Conservation (phyloP, 2,329 filamentous ascomycete genomes). For the Trichoderma citrinoviride region DNA sequence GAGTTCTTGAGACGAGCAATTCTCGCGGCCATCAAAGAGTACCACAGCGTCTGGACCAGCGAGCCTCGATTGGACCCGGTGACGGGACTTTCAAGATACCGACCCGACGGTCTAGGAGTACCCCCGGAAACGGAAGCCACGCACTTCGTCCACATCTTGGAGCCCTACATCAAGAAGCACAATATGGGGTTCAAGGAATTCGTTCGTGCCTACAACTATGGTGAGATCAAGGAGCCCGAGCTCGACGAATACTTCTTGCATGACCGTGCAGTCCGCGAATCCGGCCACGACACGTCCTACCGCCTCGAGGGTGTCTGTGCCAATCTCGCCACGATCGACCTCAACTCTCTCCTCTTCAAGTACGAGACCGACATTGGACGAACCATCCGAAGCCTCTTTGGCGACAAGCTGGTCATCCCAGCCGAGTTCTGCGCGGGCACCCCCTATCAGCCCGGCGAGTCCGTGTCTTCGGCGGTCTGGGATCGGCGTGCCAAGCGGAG, state of each 20-base stretch:
- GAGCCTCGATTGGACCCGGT: conserved; percentile 73
- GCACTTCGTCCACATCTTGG: conserved; percentile 81
- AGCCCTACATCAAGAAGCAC: conserved; percentile 81
- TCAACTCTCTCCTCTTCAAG: conserved; percentile 94
- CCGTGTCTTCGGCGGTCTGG: conserved; percentile 84
- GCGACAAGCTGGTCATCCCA: conserved; percentile 78
- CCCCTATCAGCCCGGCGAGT: conserved; percentile 60
- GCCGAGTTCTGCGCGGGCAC: conserved; percentile 73
- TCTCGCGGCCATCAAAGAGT: conserved; percentile 94
- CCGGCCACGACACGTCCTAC: conserved; percentile 94
- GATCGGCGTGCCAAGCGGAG: conserved; percentile 82
- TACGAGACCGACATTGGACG: conserved; percentile 93
- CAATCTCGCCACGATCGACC: conserved; percentile 86
- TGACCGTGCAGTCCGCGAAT: conserved; percentile 92
- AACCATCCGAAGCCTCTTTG: conserved; percentile 79
- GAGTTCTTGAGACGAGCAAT: conserved; percentile 80
- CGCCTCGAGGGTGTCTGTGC: conserved; percentile 85
- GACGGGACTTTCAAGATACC: conserved; percentile 80
- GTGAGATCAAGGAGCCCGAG: conserved; percentile 74
- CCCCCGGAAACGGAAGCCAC: conserved; percentile 87
- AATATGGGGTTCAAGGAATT: conserved; percentile 80
- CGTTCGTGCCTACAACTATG: conserved; percentile 81
- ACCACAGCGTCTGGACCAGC: conserved; percentile 82
- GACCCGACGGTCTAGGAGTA: conserved; percentile 78
- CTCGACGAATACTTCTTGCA: conserved; percentile 95